Conservation (phyloP, 2,329 filamentous ascomycete genomes). For the Colletotrichum euphorbiae region DNA sequence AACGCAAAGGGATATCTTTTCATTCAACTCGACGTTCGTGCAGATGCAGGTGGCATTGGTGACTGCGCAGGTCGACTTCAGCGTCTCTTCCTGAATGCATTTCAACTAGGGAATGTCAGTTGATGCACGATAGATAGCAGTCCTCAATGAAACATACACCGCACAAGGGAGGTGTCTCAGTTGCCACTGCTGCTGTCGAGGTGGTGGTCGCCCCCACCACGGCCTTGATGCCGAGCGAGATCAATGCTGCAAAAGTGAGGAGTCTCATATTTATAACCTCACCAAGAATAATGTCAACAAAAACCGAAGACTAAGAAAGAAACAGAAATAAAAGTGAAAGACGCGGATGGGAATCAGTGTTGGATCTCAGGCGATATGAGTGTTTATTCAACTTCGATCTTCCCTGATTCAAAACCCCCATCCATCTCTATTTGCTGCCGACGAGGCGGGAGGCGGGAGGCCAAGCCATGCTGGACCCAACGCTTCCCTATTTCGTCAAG, state of each 20-base stretch:
- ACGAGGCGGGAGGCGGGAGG: slow-evolving; percentile 5
- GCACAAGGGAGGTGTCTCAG: slow-evolving; percentile 38
- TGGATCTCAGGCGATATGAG: slow-evolving; percentile 13
- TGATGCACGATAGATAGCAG: not conserved
- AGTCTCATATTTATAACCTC: slow-evolving; percentile 35
- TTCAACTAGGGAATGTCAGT: slow-evolving; percentile 37
- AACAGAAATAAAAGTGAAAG: not conserved
- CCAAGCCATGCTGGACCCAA: slow-evolving; percentile 8
- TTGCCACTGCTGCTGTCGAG: slow-evolving; percentile 8
- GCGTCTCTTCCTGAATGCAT: slow-evolving; percentile 40
- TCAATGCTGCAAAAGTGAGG: slow-evolving; percentile 19
- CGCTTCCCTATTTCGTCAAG: slow-evolving; percentile 17
- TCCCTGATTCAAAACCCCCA: not conserved
- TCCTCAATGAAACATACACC: slow-evolving; percentile 36
- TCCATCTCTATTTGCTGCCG: slow-evolving; percentile 24
- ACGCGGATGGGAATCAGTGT: not conserved
- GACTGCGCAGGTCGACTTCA: slow-evolving; percentile 30
- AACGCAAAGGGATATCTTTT: slow-evolving; percentile 41
- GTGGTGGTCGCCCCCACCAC: slow-evolving; percentile 28
- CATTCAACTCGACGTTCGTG: slow-evolving; percentile 42
- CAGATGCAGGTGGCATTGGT: slow-evolving; percentile 43
- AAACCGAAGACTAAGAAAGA: not conserved
- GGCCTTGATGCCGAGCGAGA: slow-evolving; percentile 10
- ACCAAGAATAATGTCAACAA: not conserved
- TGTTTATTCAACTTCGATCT: slow-evolving; percentile 12